phyloP scores from a whole-genome alignment of 306 rosid species.

The Alnus rubra region DNA sequence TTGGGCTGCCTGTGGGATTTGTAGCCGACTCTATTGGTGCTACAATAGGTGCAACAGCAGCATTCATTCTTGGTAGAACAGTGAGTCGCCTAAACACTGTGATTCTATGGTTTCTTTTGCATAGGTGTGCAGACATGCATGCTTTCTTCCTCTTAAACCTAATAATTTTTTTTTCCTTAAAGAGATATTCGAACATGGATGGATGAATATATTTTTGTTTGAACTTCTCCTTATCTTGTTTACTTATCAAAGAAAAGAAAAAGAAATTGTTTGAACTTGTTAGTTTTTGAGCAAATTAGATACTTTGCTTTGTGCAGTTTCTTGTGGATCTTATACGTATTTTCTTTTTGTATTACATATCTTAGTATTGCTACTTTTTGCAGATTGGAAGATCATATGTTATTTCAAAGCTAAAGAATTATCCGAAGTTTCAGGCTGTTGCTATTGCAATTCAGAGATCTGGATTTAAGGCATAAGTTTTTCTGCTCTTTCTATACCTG shows the following conservation, averaged over 20 bases:
- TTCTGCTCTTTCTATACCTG: not conserved
- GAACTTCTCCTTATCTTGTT: not conserved
- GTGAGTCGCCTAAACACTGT: slow-evolving; percentile 31
- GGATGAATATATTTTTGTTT: not conserved
- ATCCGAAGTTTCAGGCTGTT: slow-evolving; percentile 47
- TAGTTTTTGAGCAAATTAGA: not conserved
- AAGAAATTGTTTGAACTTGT: not conserved
- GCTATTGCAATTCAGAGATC: slow-evolving; percentile 42
- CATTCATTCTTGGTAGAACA: slow-evolving; percentile 59
- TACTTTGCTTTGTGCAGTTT: not conserved
- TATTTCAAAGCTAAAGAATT: slow-evolving; percentile 40
- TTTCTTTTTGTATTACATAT: not conserved
- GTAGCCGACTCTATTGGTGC: slow-evolving; percentile 60
- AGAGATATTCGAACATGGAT: not conserved
- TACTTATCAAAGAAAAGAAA: no score
- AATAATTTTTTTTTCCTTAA: not conserved
- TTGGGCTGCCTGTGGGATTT: slow-evolving; percentile 61
- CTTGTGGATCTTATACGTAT: not conserved
- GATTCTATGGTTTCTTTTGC: not conserved
- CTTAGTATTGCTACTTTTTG: not conserved
- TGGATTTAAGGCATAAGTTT: slow-evolving; percentile 43
- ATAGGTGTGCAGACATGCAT: not conserved
- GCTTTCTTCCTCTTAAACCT: not conserved
- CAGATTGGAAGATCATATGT: slow-evolving; percentile 48
- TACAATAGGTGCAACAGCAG: slow-evolving; percentile 59